Percentiles rank a stretch among this genome's conserved stretches.
Evolutionary conservation across 371 early-diverging fungal genomes (phyloP).

Genomic region (Capniomyces stellatus): DNA sequence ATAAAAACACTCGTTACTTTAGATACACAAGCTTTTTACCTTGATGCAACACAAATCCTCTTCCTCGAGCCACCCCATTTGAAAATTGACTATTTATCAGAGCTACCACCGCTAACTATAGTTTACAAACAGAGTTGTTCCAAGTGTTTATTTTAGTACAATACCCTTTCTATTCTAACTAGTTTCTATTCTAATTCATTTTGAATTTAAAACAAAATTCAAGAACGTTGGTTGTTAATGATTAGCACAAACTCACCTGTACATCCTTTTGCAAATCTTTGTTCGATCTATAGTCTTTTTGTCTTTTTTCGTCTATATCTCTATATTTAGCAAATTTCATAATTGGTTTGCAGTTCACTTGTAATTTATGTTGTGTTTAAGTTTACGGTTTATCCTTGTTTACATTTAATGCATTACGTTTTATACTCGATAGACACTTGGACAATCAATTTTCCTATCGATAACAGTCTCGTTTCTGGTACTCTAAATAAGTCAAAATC

Average conservation of each 20-base stretch:
- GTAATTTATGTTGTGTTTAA: background rate
- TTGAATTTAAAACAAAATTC: too few species aligned
- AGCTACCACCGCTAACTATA: background rate
- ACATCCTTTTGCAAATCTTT: conserved; percentile 1
- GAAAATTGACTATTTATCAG: conserved; percentile 1
- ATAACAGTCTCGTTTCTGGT: conserved; percentile 1
- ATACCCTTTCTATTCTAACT: too few species aligned
- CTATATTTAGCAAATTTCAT: too few species aligned
- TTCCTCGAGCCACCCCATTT: background rate
- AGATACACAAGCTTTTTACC: background rate
- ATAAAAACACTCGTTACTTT: background rate
- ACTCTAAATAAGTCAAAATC: background rate
- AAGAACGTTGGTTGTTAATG: background rate
- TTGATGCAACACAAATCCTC: conserved; percentile 3
- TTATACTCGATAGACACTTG: conserved; percentile 1
- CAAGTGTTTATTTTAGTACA: too few species aligned
- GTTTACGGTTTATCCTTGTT: background rate
- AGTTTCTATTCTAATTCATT: too few species aligned
- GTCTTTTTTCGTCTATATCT: background rate
- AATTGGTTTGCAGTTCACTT: background rate
- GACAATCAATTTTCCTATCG: background rate
- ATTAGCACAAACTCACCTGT: background rate
- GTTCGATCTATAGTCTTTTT: background rate
- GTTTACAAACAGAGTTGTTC: background rate
- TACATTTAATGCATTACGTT: background rate